Percentiles rank a stretch among this genome's conserved stretches.
Evolutionary conservation across 768 basidiomycete genomes (phyloP).

Genomic region (Suillus paluster): DNA sequence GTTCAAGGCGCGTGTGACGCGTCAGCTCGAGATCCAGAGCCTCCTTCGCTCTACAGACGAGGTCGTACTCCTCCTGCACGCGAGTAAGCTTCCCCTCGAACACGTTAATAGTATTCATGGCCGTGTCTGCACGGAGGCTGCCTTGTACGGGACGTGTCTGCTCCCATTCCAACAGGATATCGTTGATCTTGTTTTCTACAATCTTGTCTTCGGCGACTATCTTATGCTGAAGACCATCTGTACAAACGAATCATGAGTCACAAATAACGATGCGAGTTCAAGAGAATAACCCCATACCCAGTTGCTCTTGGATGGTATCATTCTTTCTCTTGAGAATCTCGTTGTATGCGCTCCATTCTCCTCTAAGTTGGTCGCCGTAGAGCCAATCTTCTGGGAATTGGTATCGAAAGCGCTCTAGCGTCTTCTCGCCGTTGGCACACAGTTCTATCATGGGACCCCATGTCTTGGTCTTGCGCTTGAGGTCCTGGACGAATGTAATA

Average conservation of each 20-base stretch:
- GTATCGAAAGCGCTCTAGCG: constrained; percentile 94
- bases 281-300: constrained; percentile 59
- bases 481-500: constrained; percentile 99
- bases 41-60: constrained; percentile 95
- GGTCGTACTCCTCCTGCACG: constrained; percentile 93
- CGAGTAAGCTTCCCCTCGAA: constrained; percentile 91
- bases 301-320: constrained; percentile 96
- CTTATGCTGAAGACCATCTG: constrained; percentile 97
- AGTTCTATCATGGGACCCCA: constrained; percentile 97
- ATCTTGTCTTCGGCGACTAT: constrained; percentile 99
- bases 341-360: constrained; percentile 98
- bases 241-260: constrained; percentile 12
- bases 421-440: constrained; percentile 95
- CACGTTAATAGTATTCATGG: constrained; percentile 94
- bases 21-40: constrained; percentile 92
- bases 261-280: constrained; percentile 2
- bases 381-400: constrained; percentile 98
- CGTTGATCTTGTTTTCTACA: constrained; percentile 93
- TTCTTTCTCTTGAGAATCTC: constrained; percentile 98
- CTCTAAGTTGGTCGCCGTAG: constrained; percentile 94
- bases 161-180: constrained; percentile 93
- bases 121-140: constrained; percentile 93
- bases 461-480: constrained; percentile 95
- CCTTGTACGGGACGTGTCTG: constrained; percentile 96
- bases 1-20: constrained; percentile 88